Conservation (phyloP, 129 eudicot species). For the Centaurea solstitialis region DNA sequence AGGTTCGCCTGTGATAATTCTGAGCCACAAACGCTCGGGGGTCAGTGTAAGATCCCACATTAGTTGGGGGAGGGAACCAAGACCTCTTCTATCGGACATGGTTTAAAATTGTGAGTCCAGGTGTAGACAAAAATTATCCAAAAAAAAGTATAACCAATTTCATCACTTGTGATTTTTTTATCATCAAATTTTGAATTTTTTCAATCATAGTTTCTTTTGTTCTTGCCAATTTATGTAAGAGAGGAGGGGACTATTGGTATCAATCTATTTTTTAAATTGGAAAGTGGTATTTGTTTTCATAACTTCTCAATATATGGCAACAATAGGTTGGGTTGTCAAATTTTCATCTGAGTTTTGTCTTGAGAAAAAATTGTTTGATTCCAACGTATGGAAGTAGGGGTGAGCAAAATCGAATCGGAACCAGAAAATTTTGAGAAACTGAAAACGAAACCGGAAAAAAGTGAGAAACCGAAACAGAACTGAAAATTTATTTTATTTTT, state of each 20-base stretch:
- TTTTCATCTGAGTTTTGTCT: not conserved
- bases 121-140: too few species aligned
- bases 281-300: not conserved
- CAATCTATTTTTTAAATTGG: not conserved
- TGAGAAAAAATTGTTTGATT: too few species aligned
- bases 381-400: too few species aligned
- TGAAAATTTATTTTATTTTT: too few species aligned
- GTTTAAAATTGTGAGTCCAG: too few species aligned
- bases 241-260: not conserved
- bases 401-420: too few species aligned
- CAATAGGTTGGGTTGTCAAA: not conserved
- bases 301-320: not conserved
- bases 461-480: too few species aligned
- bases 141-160: not conserved
- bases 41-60: too few species aligned
- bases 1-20: not conserved
- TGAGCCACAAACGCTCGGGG: not conserved
- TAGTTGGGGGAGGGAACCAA: too few species aligned
- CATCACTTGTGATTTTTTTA: not conserved
- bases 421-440: too few species aligned
- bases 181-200: not conserved
- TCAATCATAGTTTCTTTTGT: not conserved
- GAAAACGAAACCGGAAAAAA: too few species aligned
- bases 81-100: too few species aligned
- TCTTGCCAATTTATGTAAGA: not conserved